These are phyloP conservation scores for Cyberlindnera euphorbiiphila DNA, from an alignment of 805 yeast genomes.

Conservation along the genomic window DNA sequence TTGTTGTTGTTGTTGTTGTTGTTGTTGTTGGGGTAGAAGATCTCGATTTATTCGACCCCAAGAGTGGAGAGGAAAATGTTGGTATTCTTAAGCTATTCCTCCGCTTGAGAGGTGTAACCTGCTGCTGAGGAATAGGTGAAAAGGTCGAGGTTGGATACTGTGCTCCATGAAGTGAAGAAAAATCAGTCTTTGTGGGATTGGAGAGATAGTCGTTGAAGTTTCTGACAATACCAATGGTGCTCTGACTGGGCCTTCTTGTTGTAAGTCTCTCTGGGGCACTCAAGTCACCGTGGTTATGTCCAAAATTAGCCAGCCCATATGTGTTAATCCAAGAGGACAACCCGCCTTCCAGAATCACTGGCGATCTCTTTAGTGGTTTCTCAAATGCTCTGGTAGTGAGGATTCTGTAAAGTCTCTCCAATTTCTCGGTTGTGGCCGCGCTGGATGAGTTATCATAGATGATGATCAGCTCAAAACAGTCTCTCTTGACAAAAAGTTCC, in stretches of 20 bases:
- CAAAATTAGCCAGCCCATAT: constrained; percentile 17
- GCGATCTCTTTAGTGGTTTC: constrained; percentile 36
- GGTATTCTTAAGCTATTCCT: constrained; percentile 10
- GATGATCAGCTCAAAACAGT: constrained; percentile 58
- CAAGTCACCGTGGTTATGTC: constrained; percentile 22
- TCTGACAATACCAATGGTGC: constrained; percentile 8
- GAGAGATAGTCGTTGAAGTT: constrained; percentile 19
- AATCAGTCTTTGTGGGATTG: constrained; percentile 19
- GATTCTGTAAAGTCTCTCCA: constrained; percentile 18
- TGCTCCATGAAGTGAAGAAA: constrained; percentile 14
- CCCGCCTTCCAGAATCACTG: constrained; percentile 54
- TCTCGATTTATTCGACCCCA: background rate
- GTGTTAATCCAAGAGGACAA: constrained; percentile 39
- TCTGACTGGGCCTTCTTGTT: constrained; percentile 12
- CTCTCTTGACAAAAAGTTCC: constrained; percentile 47
- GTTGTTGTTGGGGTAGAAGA: constrained; percentile 1
- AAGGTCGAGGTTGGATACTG: background rate
- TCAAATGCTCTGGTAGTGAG: constrained; percentile 36
- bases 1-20: constrained; percentile 1
- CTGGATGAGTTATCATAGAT: constrained; percentile 36
- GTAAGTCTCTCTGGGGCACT: constrained; percentile 14
- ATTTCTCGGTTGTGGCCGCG: constrained; percentile 1
- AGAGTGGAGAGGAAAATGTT: constrained; percentile 6
- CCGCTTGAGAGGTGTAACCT: constrained; percentile 7
- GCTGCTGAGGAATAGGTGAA: constrained; percentile 7